Evolutionary conservation across 441 rosid genomes (phyloP).

Genomic region (Populus tomentosa): DNA sequence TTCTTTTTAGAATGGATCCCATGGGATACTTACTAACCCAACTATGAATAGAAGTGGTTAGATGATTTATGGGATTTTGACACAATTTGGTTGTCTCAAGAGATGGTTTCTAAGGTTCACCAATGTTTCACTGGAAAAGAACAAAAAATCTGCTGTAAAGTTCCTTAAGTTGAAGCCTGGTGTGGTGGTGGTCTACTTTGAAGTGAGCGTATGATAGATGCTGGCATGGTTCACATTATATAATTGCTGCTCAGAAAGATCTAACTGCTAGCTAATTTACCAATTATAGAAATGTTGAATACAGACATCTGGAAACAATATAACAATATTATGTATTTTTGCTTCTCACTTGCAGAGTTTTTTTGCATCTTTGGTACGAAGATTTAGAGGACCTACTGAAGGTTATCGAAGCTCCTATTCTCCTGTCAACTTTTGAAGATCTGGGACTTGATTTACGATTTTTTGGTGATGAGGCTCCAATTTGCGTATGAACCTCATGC

Average conservation of each 20-base stretch:
- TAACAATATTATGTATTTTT: no score
- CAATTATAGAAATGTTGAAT: no score
- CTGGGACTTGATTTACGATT: background rate
- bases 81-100: background rate
- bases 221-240: no score
- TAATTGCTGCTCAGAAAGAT: no score
- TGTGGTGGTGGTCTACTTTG: no score
- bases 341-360: constrained; percentile 39
- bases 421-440: constrained; percentile 50
- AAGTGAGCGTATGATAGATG: no score
- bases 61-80: background rate
- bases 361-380: constrained; percentile 46
- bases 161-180: no score
- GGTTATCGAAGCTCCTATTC: constrained; percentile 60
- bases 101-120: background rate
- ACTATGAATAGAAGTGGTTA: no score
- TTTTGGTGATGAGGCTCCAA: constrained; percentile 11
- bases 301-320: no score
- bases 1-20: background rate
- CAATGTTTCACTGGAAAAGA: background rate
- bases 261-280: no score
- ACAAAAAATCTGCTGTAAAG: no score
- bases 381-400: constrained; percentile 55
- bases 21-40: background rate
- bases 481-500: background rate